Evolutionary conservation across 208 protist genomes (phyloP).

Genomic region (Angomonas ambiguus): DNA sequence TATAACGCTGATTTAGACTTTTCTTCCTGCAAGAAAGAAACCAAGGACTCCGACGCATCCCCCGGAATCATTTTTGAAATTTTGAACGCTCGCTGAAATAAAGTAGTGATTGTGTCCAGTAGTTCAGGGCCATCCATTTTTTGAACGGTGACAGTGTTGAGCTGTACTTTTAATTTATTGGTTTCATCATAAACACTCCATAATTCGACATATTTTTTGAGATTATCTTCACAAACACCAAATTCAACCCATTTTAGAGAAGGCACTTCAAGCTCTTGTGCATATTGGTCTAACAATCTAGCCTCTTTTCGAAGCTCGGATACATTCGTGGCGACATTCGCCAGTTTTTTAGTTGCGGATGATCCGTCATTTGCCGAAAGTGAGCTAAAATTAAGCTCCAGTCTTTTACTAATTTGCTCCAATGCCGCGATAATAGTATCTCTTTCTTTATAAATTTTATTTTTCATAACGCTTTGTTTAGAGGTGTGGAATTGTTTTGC

Average conservation of each 20-base stretch:
- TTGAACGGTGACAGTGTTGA: constrained; percentile 32
- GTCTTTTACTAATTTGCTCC: constrained; percentile 23
- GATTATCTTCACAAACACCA: constrained; percentile 44
- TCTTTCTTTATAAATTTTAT: constrained; percentile 30
- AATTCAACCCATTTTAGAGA: constrained; percentile 71
- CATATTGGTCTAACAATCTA: constrained; percentile 56
- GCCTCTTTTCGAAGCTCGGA: constrained; percentile 23
- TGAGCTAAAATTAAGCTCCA: constrained; percentile 29
- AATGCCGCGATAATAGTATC: constrained; percentile 21
- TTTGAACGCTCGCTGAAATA: constrained; percentile 61
- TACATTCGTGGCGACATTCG: constrained; percentile 31
- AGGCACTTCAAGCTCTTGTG: constrained; percentile 57
- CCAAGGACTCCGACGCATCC: constrained; percentile 50
- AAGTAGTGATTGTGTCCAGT: constrained; percentile 54
- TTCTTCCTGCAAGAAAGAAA: constrained; percentile 63
- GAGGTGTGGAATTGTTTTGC: constrained; percentile 33
- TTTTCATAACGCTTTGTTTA: constrained; percentile 24
- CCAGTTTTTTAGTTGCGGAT: constrained; percentile 42
- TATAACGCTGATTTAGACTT: constrained; percentile 67
- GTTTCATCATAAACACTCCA: constrained; percentile 62
- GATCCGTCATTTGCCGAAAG: constrained; percentile 40
- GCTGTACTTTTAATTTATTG: constrained; percentile 47
- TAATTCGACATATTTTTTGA: constrained; percentile 71
- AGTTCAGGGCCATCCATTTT: constrained; percentile 66
- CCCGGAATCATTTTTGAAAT: constrained; percentile 61